Evolutionary conservation across 78 protist genomes (phyloP), one percentile per base, ranked within the genome.

Genomic region (Dictyostelium firmibasis): DNA sequence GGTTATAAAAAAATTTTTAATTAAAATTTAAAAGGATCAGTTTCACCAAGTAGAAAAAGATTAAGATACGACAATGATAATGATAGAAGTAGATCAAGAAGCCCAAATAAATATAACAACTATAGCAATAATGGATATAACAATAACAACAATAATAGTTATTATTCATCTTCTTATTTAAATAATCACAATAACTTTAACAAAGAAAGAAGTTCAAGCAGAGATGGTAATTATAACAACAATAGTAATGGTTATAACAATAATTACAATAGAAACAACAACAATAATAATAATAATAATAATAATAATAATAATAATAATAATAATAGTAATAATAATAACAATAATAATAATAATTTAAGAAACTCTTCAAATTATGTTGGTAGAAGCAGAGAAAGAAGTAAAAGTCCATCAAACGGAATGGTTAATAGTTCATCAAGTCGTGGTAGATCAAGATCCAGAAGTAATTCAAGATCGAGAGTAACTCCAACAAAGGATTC

Each of bases 361-460:
- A 72, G 79, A 72, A 29, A 29, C 16, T 72, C 79, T 13, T 29
- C 38, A 29, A 33, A 35, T 18, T 72, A 27, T 14, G n/a, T 33
- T 16, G 43, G 38, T 29, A 27, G 38, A 27, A 31, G 77, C 16
- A 72, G 79, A 72, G 79, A 33, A 33, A 72, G 79, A 72, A 72
- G 79, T 72, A 72, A 72, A 18, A 72, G 79, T 72, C 79, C 79
- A 10, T 18, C 75, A 67, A 67, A 67, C 27, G 18, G 20, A 10
- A 11, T 27, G 27, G 27, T 6, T 57, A 57, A 57, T 57, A 27
- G 67, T 27, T 67, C 75, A 27, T 67, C 75, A 25, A 67, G 20
- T 72, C 79, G 79, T 72, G 43, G 79, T 33, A 72, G 79, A 72
- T 72, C 79, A 72, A 33, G 79, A 72, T 72, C 79, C 14, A 72